Evolutionary conservation across 805 yeast genomes (phyloP), one percentile per base, ranked within the genome.

Genomic region (Kurtzmaniella fragi): DNA sequence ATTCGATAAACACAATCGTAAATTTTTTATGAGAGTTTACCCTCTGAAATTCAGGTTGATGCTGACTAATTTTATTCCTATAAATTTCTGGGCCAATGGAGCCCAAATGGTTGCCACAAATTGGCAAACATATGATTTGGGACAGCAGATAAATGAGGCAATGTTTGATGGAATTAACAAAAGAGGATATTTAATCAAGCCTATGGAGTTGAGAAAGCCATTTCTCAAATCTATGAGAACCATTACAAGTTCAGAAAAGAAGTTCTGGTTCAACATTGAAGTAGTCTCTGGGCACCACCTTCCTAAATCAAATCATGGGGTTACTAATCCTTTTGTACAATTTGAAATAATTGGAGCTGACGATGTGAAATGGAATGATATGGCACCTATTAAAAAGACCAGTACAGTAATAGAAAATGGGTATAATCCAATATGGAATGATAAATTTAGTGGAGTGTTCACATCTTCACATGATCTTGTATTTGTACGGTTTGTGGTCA

Each of bases 51-150:
- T 80, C 41, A 64, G 97, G 31, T 72, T 85, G 45, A 81, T 71
- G 38, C 88, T 96, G 1, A 72, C 85, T 2, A 93, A 93, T 53
- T 90, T 87, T 54, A 75, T 74, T 32, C 98, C 99, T 0, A 60
- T 86, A 2, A 58, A 60, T 1, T 88, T 78, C 53, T 93, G 99
- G 99, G 70, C 71, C 36, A 66, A 74, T 34, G 99, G 99, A 1
- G 82, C 75, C 9, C 99, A 93, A 54, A 78, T 93, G 88, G 98
- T 86, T 4, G 98, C 99, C 0, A 82, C 96, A 0, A 93, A 91
- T 55, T 91, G 97, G 97, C 99, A 91, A 59, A 82, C 93, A 0
- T 82, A 78, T 55, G 99, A 93, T 54, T 42, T 79, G 13, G 96
- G 97, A 0, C 91, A 90, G 54, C 96, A 89, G 54, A 52, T 93